Conservation (phyloP, 2,329 filamentous ascomycete species). For the Trichoderma simmonsii region DNA sequence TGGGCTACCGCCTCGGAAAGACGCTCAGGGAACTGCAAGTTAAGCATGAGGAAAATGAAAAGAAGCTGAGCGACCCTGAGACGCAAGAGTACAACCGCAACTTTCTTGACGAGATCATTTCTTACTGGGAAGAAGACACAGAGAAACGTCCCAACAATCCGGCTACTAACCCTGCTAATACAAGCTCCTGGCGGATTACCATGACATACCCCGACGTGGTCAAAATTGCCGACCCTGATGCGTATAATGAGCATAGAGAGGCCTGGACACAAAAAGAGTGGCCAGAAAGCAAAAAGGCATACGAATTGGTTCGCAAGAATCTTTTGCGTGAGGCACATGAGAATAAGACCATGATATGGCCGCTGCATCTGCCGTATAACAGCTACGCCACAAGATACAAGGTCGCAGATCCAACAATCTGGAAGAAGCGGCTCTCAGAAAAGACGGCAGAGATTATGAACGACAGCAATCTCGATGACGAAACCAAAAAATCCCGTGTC, state of each 20-base stretch:
- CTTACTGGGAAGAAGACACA: conserved; percentile 22
- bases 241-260: conserved; percentile 4
- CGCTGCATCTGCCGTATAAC: conserved; percentile 28
- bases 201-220: conserved; percentile 32
- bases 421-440: neutral
- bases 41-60: conserved; percentile 11
- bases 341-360: conserved; percentile 43
- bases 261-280: neutral
- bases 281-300: neutral
- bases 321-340: conserved; percentile 44
- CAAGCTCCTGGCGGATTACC: conserved; percentile 16
- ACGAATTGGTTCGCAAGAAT: conserved; percentile 33
- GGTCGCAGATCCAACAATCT: neutral
- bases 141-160: conserved; percentile 22
- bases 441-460: neutral
- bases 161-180: conserved; percentile 15
- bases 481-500: neutral
- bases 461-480: neutral
- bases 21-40: conserved; percentile 27
- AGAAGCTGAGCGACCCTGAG: neutral
- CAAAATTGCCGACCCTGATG: conserved; percentile 30
- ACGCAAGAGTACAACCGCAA: conserved; percentile 18
- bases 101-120: conserved; percentile 20
- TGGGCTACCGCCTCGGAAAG: conserved; percentile 40
- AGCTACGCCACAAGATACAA: neutral